Evolutionary conservation across 352 stramenopile genomes (phyloP), one percentile per base, ranked within the genome.

Genomic region (Phytophthora capsici): DNA sequence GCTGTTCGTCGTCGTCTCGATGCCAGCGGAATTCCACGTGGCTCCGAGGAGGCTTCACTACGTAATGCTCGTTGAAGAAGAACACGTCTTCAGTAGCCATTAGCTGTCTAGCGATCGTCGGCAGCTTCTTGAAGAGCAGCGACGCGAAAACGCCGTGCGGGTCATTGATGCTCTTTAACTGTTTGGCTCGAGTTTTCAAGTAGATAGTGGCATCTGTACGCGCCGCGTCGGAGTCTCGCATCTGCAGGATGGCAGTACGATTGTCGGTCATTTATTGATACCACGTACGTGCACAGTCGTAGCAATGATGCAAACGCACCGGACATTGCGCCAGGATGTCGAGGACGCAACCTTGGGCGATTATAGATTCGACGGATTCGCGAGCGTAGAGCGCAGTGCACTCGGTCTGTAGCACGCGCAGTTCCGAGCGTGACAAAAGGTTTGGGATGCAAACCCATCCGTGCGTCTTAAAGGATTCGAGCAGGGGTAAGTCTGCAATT

Each of bases 31-130:
- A 91, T 56, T 89, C 77, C 20, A 89, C 81, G 20, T 69, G 47
- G 1, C 78, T 79, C 9, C 67, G 50, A 6, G 82, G 73, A 3
- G 84, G 84, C 43, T 93, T 91, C 52, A 90, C 75, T 19, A 93
- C 78, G 52, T 88, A 93, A 53, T 93, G 84, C 54, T 93, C 84
- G 48, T 91, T 91, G 68, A 93, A 91, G 50, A 91, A 90, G n/a
- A 71, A 74, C 6, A 82, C 23, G 23, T 28, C 10, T 7, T 61
- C 28, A 19, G 22, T 23, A 44, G 20, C 12, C 45, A 82, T 14
- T 10, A 84, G 20, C 8, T 67, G 52, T 1, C 16, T 28, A n/a
- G 49, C 67, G 16, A 79, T 30, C 2, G 48, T 49, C 20, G 77
- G 73, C 7, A 90, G 57, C 4, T 76, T 78, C 0, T 72, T 46